phyloP scores from a whole-genome alignment of 2,329 filamentous ascomycete genomes.

The Penicillium expansum region DNA sequence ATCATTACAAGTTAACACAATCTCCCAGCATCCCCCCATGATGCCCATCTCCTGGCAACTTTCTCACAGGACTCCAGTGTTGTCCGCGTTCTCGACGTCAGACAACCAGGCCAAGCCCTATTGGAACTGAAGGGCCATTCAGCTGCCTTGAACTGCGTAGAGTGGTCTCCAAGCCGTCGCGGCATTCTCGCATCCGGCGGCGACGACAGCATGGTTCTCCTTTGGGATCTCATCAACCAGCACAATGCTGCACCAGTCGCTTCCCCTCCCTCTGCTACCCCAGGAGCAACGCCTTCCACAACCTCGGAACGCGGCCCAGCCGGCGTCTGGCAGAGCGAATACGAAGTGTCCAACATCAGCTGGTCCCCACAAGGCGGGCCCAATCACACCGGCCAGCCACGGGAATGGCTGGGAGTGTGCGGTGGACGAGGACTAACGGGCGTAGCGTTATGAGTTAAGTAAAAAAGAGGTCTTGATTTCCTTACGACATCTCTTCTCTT shows the following conservation, averaged over 20 bases:
- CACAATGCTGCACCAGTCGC: slow-evolving; percentile 50
- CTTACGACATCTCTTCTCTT: slow-evolving; percentile 4
- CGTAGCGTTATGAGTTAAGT: slow-evolving; percentile 37
- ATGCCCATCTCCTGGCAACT: slow-evolving; percentile 92
- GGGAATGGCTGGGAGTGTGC: slow-evolving; percentile 47
- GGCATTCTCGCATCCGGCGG: slow-evolving; percentile 88
- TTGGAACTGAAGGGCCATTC: slow-evolving; percentile 88
- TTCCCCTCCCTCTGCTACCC: slow-evolving; percentile 33
- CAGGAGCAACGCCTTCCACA: slow-evolving; percentile 27
- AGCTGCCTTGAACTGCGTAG: slow-evolving; percentile 83
- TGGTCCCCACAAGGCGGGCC: slow-evolving; percentile 46
- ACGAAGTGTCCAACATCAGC: slow-evolving; percentile 48
- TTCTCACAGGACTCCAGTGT: slow-evolving; percentile 91
- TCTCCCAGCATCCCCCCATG: slow-evolving; percentile 75
- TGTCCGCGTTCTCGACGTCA: slow-evolving; percentile 91
- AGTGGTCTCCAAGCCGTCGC: slow-evolving; percentile 86
- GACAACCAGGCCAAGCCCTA: slow-evolving; percentile 91
- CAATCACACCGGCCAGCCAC: slow-evolving; percentile 31
- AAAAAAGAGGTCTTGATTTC: slow-evolving; percentile 11
- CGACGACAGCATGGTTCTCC: slow-evolving; percentile 85
- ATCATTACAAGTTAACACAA: slow-evolving; percentile 12
- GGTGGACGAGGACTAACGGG: slow-evolving; percentile 48
- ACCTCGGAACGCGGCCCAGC: slow-evolving; percentile 45
- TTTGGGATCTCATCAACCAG: slow-evolving; percentile 87
- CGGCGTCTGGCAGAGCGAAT: slow-evolving; percentile 47